phyloP scores from a whole-genome alignment of 2,329 filamentous ascomycete species.

The Teratosphaeria pseudoeucalypti region DNA sequence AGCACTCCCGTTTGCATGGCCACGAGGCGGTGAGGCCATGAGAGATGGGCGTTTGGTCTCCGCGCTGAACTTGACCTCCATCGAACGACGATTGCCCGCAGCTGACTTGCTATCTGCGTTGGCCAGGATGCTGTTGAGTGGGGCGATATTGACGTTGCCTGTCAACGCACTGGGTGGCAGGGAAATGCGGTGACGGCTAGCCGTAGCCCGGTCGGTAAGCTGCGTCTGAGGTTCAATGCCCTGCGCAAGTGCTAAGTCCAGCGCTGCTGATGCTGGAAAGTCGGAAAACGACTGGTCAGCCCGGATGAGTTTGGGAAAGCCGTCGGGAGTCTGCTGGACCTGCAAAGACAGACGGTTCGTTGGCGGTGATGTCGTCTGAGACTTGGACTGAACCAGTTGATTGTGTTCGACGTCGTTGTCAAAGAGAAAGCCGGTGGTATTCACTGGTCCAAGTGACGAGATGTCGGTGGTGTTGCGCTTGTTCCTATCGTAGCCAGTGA shows the following conservation, averaged over 20 bases:
- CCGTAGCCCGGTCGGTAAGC: slow-evolving; percentile 53
- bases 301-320: slow-evolving; percentile 74
- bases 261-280: slow-evolving; percentile 55
- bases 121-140: slow-evolving; percentile 28
- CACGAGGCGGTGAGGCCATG: slow-evolving; percentile 50
- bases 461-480: slow-evolving; percentile 47
- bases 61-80: slow-evolving; percentile 36
- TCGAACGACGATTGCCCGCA: slow-evolving; percentile 35
- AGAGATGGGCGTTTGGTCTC: slow-evolving; percentile 37
- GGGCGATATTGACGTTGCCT: slow-evolving; percentile 24
- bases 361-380: slow-evolving; percentile 42
- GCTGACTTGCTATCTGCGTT: slow-evolving; percentile 32
- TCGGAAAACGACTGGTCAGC: slow-evolving; percentile 42
- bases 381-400: slow-evolving; percentile 19
- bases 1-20: slow-evolving; percentile 41
- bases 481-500: slow-evolving; percentile 56
- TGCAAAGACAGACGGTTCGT: slow-evolving; percentile 48
- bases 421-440: slow-evolving; percentile 76
- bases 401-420: slow-evolving; percentile 55
- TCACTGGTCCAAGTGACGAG: slow-evolving; percentile 63
- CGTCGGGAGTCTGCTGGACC: slow-evolving; percentile 66
- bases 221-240: slow-evolving; percentile 51
- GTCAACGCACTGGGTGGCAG: slow-evolving; percentile 26
- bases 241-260: slow-evolving; percentile 66
- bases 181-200: slow-evolving; percentile 33